Evolutionary conservation across 768 basidiomycete species (phyloP), one percentile per base, ranked within the genome.

Genomic region (Mycena vitilis): DNA sequence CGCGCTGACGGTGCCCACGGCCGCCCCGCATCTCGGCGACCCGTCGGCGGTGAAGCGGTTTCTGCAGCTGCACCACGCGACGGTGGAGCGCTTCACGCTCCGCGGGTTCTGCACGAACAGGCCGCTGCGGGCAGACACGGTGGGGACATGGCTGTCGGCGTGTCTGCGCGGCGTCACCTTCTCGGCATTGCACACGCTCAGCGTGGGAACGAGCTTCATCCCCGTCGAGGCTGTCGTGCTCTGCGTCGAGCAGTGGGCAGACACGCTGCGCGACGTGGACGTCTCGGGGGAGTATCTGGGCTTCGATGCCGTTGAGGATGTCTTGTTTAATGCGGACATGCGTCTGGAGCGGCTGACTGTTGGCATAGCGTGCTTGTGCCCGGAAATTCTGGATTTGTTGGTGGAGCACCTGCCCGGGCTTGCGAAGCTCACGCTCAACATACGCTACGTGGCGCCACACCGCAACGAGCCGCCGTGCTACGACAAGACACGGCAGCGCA

Each of bases 351-450:
- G 25, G 16, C 42, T 69, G 36, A 59, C 0, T 8, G n/a, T 64
- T 23, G 37, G 42, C 20, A 45, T 65, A 53, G 36, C 30, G 44
- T 55, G 53, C 53, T 34, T 69, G 45, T 65, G 52, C 22, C 68
- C 68, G 59, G 59, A 69, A 58, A 63, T 69, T 54, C 40, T 69
- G 6, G 68, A 69, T 52, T 45, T 49, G 52, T 52, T 69, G 16
- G 62, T 62, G 56, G 56, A 45, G 45, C 20, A 37, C 13, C 15
- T 69, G 58, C 68, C 68, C 59, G 37, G 23, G 9, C 68, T 69
- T 36, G 55, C 53, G 30, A 65, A 48, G 51, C 59, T 65, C 34
- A 22, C 55, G 36, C 58, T 69, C 47, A 52, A 44, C 16, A 37
- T 69, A 18, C 63, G 25, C 20, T 38, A 5, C 25, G 49, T 65